Percentiles rank a stretch among this genome's conserved stretches.
These are phyloP conservation scores for Aurantiochytrium sp. DNA, from an alignment of 108 stramenopile species.

Conservation along the genomic window DNA sequence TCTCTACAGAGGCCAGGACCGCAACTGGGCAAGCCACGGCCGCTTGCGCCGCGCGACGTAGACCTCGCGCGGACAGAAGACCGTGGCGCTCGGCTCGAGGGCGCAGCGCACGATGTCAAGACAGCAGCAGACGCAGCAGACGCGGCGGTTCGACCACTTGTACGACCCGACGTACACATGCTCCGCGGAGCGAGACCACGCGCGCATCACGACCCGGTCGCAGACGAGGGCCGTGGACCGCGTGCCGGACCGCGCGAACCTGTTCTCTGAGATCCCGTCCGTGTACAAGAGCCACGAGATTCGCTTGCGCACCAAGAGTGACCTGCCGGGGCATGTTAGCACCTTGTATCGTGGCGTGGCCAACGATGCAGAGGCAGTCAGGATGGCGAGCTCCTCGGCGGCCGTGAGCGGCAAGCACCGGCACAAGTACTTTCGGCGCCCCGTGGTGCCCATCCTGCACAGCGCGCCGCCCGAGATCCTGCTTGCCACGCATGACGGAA, in stretches of 20 bases:
- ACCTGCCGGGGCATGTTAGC: not conserved
- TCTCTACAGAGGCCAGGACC: too few species aligned
- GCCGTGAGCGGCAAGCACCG: conserved; percentile 44
- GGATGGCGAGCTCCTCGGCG: conserved; percentile 27
- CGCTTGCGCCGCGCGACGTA: too few species aligned
- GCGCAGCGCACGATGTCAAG: not conserved
- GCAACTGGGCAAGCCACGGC: too few species aligned
- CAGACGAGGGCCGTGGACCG: not conserved
- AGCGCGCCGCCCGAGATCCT: conserved; percentile 55
- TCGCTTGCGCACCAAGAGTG: not conserved
- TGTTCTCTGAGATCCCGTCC: not conserved
- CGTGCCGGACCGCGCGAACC: not conserved
- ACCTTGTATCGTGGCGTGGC: not conserved
- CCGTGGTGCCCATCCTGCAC: conserved; percentile 53
- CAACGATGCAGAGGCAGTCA: not conserved
- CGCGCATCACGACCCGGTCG: not conserved
- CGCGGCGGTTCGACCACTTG: not conserved
- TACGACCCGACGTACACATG: conserved; percentile 10
- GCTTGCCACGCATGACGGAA: conserved; percentile 35
- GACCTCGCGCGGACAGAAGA: too few species aligned
- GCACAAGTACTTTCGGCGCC: conserved; percentile 56
- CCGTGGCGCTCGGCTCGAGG: too few species aligned
- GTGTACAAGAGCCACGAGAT: not conserved
- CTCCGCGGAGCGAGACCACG: not conserved
- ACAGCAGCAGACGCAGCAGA: not conserved